Evolutionary conservation across 192 early-diverging fungal species (phyloP).

Genomic region (Oehlia diaphana): DNA sequence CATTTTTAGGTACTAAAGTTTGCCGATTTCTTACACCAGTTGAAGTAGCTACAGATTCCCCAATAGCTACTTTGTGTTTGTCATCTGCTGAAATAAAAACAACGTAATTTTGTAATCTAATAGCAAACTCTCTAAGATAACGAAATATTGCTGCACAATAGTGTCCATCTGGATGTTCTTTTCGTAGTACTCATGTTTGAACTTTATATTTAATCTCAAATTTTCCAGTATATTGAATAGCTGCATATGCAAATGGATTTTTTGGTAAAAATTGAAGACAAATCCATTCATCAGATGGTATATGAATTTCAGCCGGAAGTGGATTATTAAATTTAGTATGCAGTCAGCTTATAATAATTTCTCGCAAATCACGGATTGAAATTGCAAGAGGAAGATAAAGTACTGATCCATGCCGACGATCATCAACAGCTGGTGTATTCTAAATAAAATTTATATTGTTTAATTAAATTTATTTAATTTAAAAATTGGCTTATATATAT

Average conservation of each 20-base stretch:
- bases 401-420: too few relatives aligned
- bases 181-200: neutral
- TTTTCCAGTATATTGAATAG: neutral
- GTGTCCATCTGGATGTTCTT: neutral
- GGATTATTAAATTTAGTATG: too few relatives aligned
- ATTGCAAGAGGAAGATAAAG: too few relatives aligned
- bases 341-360: too few relatives aligned
- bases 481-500: too few relatives aligned
- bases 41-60: neutral
- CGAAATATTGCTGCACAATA: neutral
- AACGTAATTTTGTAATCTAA: neutral
- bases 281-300: neutral
- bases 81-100: neutral
- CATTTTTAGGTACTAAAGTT: neutral
- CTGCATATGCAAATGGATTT: neutral
- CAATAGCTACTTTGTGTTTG: neutral
- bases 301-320: neutral
- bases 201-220: neutral
- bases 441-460: too few relatives aligned
- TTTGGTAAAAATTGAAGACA: neutral
- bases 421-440: too few relatives aligned
- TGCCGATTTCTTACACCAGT: neutral
- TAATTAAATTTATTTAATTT: too few relatives aligned
- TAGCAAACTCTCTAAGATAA: neutral
- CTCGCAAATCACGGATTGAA: too few relatives aligned